Percentiles rank a stretch among this genome's conserved stretches.
Evolutionary conservation across 345 rosid species (phyloP).

Genomic region (Triadica sebifera): DNA sequence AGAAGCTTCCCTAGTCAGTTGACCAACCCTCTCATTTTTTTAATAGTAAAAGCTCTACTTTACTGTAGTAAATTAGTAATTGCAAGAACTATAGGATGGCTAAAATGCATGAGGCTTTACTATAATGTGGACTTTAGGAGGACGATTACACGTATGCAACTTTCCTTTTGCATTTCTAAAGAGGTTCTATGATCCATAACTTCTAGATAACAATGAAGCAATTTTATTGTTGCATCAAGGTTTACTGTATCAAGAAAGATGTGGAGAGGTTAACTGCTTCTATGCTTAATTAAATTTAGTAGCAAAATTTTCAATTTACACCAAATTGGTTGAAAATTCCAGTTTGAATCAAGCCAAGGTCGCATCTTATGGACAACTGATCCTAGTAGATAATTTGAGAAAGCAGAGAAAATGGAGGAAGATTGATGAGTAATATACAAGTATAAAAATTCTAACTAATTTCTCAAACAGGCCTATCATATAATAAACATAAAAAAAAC

Average conservation of each 20-base stretch:
- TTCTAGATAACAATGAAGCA: not conserved
- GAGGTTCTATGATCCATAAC: not conserved
- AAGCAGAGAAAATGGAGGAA: not conserved
- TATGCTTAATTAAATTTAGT: not conserved
- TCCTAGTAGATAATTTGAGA: not conserved
- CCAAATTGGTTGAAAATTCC: not conserved
- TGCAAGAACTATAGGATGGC: not conserved
- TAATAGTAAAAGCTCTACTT: too few species aligned
- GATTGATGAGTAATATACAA: not conserved
- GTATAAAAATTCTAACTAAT: not conserved
- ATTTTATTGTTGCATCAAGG: not conserved
- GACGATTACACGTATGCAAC: not conserved
- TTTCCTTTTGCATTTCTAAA: not conserved
- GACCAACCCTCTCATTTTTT: too few species aligned
- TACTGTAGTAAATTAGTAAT: not conserved
- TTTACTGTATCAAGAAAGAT: not conserved
- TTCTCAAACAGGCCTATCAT: not conserved
- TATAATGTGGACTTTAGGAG: not conserved
- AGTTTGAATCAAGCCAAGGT: not conserved
- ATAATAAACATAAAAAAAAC: not conserved
- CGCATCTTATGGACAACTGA: not conserved
- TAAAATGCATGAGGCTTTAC: not conserved
- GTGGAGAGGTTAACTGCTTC: not conserved
- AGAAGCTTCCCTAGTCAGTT: too few species aligned
- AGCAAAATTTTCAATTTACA: not conserved